Percentiles rank a stretch among this genome's conserved stretches.
Conservation (phyloP, 345 rosid species). For the Melastoma malabathricum region DNA sequence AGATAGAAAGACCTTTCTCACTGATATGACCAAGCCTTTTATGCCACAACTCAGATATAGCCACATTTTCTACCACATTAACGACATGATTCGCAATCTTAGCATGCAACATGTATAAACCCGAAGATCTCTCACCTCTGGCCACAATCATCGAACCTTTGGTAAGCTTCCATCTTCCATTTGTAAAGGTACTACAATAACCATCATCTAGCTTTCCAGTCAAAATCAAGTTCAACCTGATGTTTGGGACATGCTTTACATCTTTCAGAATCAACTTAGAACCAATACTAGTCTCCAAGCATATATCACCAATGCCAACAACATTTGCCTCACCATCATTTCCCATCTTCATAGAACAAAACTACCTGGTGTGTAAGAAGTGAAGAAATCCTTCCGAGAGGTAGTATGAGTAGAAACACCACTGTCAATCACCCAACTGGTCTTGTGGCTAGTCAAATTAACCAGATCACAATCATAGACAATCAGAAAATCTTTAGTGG, state of each 20-base stretch:
- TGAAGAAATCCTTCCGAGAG: too few relatives aligned
- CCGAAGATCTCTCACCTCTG: background rate
- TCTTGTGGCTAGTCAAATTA: too few relatives aligned
- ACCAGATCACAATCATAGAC: too few relatives aligned
- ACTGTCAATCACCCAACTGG: too few relatives aligned
- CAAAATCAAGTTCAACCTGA: background rate
- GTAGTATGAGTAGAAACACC: too few relatives aligned
- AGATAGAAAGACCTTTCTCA: background rate
- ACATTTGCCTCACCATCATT: background rate
- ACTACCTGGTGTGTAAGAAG: background rate
- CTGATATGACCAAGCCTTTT: too few relatives aligned
- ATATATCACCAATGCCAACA: slow-evolving; percentile 1
- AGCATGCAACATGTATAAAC: background rate
- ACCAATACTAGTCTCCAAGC: background rate
- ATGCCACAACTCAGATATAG: too few relatives aligned
- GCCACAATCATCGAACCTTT: too few relatives aligned
- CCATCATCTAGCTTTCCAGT: background rate
- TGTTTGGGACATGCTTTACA: slow-evolving; percentile 2
- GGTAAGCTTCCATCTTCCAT: too few relatives aligned
- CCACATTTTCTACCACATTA: background rate
- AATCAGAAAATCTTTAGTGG: too few relatives aligned
- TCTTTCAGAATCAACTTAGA: background rate
- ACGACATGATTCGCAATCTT: background rate
- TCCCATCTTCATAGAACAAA: background rate
- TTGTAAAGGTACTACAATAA: too few relatives aligned